Percentiles rank a stretch among this genome's conserved stretches.
Conservation (phyloP, 805 yeast species). For the Huiozyma naganishii region DNA sequence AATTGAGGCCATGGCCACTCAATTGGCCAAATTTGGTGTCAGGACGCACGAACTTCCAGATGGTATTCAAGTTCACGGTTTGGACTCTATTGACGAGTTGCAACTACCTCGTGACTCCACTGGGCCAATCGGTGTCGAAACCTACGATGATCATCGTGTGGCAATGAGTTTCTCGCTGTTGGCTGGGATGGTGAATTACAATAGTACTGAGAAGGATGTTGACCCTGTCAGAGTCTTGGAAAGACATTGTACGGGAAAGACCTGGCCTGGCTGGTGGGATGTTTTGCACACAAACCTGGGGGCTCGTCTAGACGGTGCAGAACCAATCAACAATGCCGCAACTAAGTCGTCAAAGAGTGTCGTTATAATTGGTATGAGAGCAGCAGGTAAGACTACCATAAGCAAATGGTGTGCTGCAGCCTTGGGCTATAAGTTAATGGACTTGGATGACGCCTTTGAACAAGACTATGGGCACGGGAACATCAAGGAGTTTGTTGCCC, state of each 20-base stretch:
- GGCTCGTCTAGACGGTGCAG: slow-evolving; percentile 61
- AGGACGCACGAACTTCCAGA: slow-evolving; percentile 75
- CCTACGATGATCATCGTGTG: slow-evolving; percentile 95
- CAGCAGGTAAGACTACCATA: slow-evolving; percentile 88
- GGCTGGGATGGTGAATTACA: slow-evolving; percentile 49
- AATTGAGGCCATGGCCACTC: slow-evolving; percentile 86
- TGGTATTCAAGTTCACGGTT: slow-evolving; percentile 81
- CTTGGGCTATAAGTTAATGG: slow-evolving; percentile 58
- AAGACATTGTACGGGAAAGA: slow-evolving; percentile 87
- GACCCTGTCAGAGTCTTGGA: slow-evolving; percentile 64
- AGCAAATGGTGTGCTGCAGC: slow-evolving; percentile 67
- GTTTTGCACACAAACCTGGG: slow-evolving; percentile 59
- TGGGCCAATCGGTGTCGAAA: slow-evolving; percentile 41
- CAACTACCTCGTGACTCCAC: slow-evolving; percentile 43
- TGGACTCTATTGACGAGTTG: slow-evolving; percentile 37
- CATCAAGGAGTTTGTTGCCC: slow-evolving; percentile 51
- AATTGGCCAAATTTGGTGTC: slow-evolving; percentile 86
- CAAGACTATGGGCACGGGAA: slow-evolving; percentile 32
- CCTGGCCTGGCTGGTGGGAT: slow-evolving; percentile 99
- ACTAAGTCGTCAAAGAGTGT: slow-evolving; percentile 33
- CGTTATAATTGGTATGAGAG: slow-evolving; percentile 92
- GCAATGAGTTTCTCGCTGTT: slow-evolving; percentile 93
- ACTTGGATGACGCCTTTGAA: slow-evolving; percentile 68
- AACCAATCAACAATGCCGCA: slow-evolving; percentile 27
- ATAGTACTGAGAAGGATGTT: slow-evolving; percentile 1